Evolutionary conservation across 768 basidiomycete genomes (phyloP), one percentile per base, ranked within the genome.

Genomic region (Postia placenta): DNA sequence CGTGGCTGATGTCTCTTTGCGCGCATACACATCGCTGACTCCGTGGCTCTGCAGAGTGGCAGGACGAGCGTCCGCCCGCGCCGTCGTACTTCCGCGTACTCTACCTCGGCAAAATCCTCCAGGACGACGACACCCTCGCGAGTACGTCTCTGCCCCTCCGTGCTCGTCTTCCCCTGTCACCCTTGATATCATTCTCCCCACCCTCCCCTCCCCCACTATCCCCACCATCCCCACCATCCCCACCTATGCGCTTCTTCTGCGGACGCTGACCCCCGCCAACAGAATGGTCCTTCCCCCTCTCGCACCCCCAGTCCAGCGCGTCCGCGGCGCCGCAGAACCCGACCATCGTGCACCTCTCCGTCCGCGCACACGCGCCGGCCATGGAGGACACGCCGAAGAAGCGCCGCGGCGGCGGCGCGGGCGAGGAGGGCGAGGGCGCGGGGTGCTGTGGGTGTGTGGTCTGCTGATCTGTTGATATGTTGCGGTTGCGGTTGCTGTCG

Each of bases 41-140:
- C 24, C 23, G n/a, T 50, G 39, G 11, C 30, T 46, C 56, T 45
- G 33, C 52, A 81, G 87, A 88, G 48, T 89, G 87, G 86, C 80
- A 83, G 63, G 83, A 83, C 56, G 85, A 86, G 26, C 79, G 81
- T 11, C 87, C 88, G 2, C 84, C 85, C 2, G 82, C 83, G 14
- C 88, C 88, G 0, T 81, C 83, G 4, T 86, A 83, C 69, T 70
- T 89, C 49, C 78, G 88, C 17, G 75, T 91, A 30, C 69, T 90
- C 1, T 83, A 90, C 63, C 68, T 89, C 4, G 88, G 88, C 30
- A 82, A 81, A 64, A 83, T 91, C 61, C 65, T 89, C n/a, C 87
- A 88, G 59, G 88, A 91, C 59, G 88, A 91, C 25, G 87, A 90
- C 47, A 85, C 83, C 2, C 70, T 91, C 14, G 63, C 72, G 15